Base-by-base conservation (phyloP, 371 early-diverging fungal genomes). In the Mortierella sp. region DNA sequence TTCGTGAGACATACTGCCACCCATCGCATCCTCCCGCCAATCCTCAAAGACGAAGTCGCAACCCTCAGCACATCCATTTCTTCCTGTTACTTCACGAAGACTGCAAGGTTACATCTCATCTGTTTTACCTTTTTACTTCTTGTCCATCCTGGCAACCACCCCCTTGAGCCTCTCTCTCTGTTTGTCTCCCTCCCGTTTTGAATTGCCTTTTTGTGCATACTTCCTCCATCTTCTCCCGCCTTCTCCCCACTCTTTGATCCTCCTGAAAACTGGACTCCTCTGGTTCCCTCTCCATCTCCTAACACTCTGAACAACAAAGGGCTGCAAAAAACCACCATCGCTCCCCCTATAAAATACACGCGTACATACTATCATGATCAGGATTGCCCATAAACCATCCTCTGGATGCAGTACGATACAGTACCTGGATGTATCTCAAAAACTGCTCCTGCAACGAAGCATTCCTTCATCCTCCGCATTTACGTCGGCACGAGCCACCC, bases 381-480 rank as follows among this genome's bases (percentile, higher is more conserved):
- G 70, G 37, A 62, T 69, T 41, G 56, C 70, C 17, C 62, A 55
- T 32, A 69, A 61, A 49, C 49, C 70, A 46, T 27, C 58, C 4
- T 11, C 37, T 14, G 62, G 62, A 34, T 44, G 39, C 19, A 41
- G 27, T 57, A 60, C 61, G 24, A 52, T 39, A 41, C 50, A 48
- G 17, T 62, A 47, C 19, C 30, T 62, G 46, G 62, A 57, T 31
- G 62, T 42, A 47, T 57, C 62, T 5, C 62, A 62, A 12, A 62
- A 41, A 43, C 26, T 61, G 21, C 37, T 62, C 12, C 32, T 41
- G 24, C 60, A 59, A 34, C 50, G 32, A 53, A 53, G 30, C 39
- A 31, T 24, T 23, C 46, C 53, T 23, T 32, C 56, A 4, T 62
- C 53, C 26, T 19, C 58, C 14, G 17, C 57, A 19, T 4, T 9